Evolutionary conservation across 768 basidiomycete genomes (phyloP), one percentile per base, ranked within the genome.

Genomic region (Leucocoprinus leucothites): DNA sequence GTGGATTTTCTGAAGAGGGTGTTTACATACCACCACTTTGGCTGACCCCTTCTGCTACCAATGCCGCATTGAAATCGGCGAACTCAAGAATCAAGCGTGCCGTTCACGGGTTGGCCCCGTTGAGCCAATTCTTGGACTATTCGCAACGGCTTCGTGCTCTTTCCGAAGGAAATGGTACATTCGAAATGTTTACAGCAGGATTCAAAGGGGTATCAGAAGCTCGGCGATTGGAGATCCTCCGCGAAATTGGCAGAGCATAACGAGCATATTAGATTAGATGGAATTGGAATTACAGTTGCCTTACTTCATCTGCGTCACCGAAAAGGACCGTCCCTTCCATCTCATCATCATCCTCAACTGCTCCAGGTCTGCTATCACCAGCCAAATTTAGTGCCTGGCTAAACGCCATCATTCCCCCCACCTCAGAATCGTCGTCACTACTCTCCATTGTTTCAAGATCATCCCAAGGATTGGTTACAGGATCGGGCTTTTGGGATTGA

Each of bases 71-170:
- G 16, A 34, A 21, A 47, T n/a, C 51, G 31, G 21, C 66, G 58
- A 24, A 58, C 69, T 41, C 65, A 66, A 6, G 64, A 65, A 4
- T 60, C 72, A 87, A 81, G 66, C 80, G 86, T n/a, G 79, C 83
- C n/a, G 73, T 94, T 22, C 70, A 82, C 56, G 91, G 86, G 9
- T 59, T 84, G 26, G 89, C 87, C 18, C 92, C 92, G 2, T 77
- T 94, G n/a, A 89, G 85, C 63, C 80, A 78, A 61, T 86, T 92
- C 80, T 73, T 94, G 18, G 87, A 93, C 67, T 94, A 89, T 61
- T 86, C 89, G 8, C 86, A 76, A 44, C 78, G 90, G 14, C 68
- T 94, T 48, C 85, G 92, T 16, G 87, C 92, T 1, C 68, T 94
- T 35, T 87, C 89, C 1, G 92, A 89, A 45, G 92, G 92, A 3